A percentile compares a stretch with the other conserved stretches of the same genome.
These are phyloP conservation scores for Lasiodiplodia sp. DNA, from an alignment of 2,329 filamentous ascomycete genomes.

Conservation along the genomic window DNA sequence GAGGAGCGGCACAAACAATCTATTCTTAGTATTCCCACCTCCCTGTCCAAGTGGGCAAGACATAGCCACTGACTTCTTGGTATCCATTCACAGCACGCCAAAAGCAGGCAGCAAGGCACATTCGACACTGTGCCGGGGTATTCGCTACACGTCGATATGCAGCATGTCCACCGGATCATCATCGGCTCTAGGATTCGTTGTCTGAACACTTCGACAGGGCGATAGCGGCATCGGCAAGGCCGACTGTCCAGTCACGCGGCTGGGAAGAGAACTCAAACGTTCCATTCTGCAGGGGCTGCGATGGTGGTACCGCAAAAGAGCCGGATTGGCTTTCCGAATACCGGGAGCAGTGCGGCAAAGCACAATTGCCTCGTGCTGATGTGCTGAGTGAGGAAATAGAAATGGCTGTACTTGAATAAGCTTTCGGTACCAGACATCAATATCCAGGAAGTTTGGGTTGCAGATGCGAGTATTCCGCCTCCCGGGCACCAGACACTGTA, in stretches of 20 bases:
- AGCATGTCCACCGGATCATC: background rate
- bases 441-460: background rate
- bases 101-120: background rate
- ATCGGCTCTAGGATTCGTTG: background rate
- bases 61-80: conserved; percentile 5
- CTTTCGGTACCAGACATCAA: background rate
- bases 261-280: background rate
- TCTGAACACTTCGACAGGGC: background rate
- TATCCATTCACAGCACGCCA: background rate
- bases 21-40: background rate
- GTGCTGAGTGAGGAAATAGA: background rate
- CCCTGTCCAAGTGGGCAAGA: background rate
- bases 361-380: background rate
- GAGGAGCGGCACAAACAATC: background rate
- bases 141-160: background rate
- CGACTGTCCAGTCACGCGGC: background rate
- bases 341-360: background rate
- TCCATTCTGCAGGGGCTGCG: background rate
- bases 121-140: conserved; percentile 5
- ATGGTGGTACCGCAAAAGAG: background rate
- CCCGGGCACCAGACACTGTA: background rate
- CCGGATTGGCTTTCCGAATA: background rate
- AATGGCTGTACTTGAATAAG: background rate
- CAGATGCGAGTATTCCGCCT: background rate
- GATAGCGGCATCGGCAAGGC: background rate